Evolutionary conservation across 148 eudicot genomes (phyloP).

Genomic region (Talinum fruticosum): DNA sequence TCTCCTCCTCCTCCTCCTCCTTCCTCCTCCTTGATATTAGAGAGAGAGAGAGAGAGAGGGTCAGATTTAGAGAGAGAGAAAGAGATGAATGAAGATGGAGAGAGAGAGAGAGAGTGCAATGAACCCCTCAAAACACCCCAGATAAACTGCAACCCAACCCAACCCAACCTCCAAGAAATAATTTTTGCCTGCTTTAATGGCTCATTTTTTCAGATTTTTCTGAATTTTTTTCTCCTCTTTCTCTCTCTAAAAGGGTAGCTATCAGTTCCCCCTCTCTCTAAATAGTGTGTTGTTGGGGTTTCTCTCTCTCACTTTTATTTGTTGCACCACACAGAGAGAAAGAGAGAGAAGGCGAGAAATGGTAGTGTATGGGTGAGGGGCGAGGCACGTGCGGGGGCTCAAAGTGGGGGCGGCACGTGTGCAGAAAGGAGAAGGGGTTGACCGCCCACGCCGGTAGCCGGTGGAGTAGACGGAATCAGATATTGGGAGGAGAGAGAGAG

Average conservation of each 20-base stretch:
- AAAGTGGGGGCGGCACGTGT: slow-evolving; percentile 35
- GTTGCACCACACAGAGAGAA: slow-evolving; percentile 29
- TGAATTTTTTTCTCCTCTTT: background rate
- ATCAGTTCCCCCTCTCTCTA: background rate
- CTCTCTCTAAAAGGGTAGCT: slow-evolving; percentile 5
- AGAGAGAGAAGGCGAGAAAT: background rate
- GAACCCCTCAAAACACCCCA: too few species aligned
- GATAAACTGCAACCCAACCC: too few species aligned
- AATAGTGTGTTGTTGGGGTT: slow-evolving; percentile 19
- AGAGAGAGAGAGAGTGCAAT: slow-evolving; percentile 13
- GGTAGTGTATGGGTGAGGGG: slow-evolving; percentile 35
- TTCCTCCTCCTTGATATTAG: background rate
- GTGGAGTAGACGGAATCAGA: slow-evolving; percentile 38
- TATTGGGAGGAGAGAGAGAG: slow-evolving; percentile 23
- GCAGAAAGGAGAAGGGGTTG: background rate
- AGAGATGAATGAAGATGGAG: background rate
- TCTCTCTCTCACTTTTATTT: slow-evolving; percentile 31
- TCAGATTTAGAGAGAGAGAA: background rate
- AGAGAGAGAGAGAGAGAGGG: background rate
- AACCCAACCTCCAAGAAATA: background rate
- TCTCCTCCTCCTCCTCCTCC: background rate
- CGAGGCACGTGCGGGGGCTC: slow-evolving; percentile 31
- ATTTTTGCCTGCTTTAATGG: background rate
- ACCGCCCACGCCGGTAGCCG: slow-evolving; percentile 26
- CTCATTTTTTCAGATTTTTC: background rate